Percentiles rank a stretch among this genome's conserved stretches.
These are phyloP conservation scores for Megacollybia marginata DNA, from an alignment of 768 basidiomycete species.

Conservation along the genomic window DNA sequence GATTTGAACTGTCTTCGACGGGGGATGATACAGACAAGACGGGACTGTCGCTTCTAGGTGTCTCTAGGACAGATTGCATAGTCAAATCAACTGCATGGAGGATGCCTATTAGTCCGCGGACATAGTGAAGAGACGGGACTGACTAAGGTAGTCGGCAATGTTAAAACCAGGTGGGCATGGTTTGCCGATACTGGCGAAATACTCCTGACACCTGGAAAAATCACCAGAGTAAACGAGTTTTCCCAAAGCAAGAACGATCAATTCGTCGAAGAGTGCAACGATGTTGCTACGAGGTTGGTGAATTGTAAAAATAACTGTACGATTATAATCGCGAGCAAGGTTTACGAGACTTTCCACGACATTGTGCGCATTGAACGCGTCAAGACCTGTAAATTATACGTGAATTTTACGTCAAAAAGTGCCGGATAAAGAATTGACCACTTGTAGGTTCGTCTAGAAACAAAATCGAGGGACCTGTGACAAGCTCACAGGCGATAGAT, in stretches of 20 bases:
- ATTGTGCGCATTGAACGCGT: constrained; percentile 93
- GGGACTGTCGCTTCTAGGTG: constrained; percentile 31
- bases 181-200: constrained; percentile 72
- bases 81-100: constrained; percentile 57
- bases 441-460: constrained; percentile 98
- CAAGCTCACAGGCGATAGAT: constrained; percentile 95
- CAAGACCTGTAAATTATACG: constrained; percentile 51
- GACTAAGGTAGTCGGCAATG: constrained; percentile 94
- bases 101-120: not conserved
- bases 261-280: constrained; percentile 89
- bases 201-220: constrained; percentile 64
- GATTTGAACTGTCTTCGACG: constrained; percentile 32
- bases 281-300: constrained; percentile 98
- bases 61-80: constrained; percentile 44
- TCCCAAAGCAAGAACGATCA: constrained; percentile 80
- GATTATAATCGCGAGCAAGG: constrained; percentile 81
- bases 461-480: constrained; percentile 92
- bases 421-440: constrained; percentile 33
- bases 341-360: constrained; percentile 86
- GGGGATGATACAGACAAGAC: constrained; percentile 31
- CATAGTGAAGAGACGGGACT: constrained; percentile 29
- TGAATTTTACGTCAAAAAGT: not conserved
- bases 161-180: constrained; percentile 93
- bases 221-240: constrained; percentile 82
- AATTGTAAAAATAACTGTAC: constrained; percentile 95